Percentiles rank a stretch among this genome's conserved stretches.
Evolutionary conservation across 2,329 filamentous ascomycete genomes (phyloP).

Genomic region (Fusarium stilboides): DNA sequence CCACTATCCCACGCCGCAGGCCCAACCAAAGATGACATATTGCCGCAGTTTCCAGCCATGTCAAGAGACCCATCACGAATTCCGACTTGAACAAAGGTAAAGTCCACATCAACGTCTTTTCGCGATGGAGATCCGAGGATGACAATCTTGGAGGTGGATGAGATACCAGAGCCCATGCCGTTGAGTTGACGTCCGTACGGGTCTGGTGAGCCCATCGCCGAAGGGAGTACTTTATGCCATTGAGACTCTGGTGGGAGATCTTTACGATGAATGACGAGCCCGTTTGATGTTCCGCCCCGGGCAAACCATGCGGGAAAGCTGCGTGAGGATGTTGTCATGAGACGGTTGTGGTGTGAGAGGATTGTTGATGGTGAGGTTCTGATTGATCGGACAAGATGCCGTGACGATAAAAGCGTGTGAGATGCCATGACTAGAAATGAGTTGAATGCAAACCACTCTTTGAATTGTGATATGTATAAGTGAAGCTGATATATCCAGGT

Average conservation of each 20-base stretch:
- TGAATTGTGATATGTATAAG: too few relatives aligned
- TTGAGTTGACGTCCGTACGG: constrained; percentile 78
- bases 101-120: constrained; percentile 72
- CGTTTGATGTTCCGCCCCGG: constrained; percentile 79
- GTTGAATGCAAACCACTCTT: too few relatives aligned
- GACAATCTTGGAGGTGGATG: constrained; percentile 79
- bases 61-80: constrained; percentile 74
- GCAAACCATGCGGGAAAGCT: constrained; percentile 60
- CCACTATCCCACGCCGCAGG: constrained; percentile 61
- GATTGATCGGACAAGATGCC: constrained; percentile 5
- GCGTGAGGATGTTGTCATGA: constrained; percentile 37
- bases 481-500: not conserved
- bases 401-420: not conserved
- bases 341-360: constrained; percentile 10
- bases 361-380: constrained; percentile 6
- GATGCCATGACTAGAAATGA: constrained; percentile 4
- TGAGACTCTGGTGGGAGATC: constrained; percentile 55
- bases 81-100: constrained; percentile 80
- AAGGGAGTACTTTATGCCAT: constrained; percentile 67
- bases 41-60: constrained; percentile 81
- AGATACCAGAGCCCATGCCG: constrained; percentile 79
- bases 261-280: constrained; percentile 65
- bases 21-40: constrained; percentile 78
- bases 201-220: constrained; percentile 76
- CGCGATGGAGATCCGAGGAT: constrained; percentile 69